Conservation (phyloP, 306 rosid species). For the Quercus engelmannii region DNA sequence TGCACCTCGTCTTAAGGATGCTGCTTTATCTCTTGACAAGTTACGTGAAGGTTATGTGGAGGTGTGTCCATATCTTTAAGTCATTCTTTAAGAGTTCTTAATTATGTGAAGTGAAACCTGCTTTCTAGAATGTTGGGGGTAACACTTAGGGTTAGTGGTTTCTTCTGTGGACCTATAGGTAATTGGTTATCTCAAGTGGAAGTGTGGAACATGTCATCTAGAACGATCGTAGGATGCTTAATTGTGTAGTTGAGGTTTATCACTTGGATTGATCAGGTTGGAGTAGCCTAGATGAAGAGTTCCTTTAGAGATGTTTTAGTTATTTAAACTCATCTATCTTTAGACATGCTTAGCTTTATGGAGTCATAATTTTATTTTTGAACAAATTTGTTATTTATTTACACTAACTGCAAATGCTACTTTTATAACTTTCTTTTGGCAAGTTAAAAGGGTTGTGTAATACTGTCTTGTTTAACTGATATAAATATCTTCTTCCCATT, state of each 20-base stretch:
- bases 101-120: not conserved
- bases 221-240: not conserved
- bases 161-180: not conserved
- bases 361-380: not conserved
- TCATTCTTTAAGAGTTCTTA: not conserved
- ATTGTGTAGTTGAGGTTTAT: not conserved
- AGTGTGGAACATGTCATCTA: conserved; percentile 7
- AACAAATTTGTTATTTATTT: not conserved
- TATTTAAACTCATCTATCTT: not conserved
- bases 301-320: conserved; percentile 11
- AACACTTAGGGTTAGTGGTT: not conserved
- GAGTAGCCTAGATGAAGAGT: not conserved
- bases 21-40: conserved; percentile 75
- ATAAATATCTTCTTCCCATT: not conserved
- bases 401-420: not conserved
- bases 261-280: not conserved
- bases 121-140: not conserved
- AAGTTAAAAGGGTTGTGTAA: not conserved
- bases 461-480: not conserved
- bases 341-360: not conserved
- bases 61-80: conserved; percentile 43
- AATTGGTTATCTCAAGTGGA: not conserved
- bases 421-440: not conserved
- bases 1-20: conserved; percentile 94
- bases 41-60: conserved; percentile 82